Conservation (phyloP, 163 green algal species). For the Chlorella variabilis region DNA sequence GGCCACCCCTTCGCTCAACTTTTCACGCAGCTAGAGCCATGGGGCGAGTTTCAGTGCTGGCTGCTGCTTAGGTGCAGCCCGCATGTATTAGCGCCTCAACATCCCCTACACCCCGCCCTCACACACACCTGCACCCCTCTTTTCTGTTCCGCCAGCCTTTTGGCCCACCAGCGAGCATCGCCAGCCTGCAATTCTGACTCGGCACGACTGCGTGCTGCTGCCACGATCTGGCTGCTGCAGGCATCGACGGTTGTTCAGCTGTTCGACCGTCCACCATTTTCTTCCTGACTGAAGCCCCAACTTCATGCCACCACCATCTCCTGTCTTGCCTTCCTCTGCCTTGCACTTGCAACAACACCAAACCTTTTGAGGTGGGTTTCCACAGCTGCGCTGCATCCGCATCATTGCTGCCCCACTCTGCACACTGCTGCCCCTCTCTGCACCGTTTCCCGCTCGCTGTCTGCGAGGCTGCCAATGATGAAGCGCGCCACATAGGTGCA, state of each 20-base stretch:
- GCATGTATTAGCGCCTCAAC: conserved; percentile 51
- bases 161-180: no score
- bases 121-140: no score
- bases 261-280: not conserved
- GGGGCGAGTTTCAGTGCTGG: conserved; percentile 49
- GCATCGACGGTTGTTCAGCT: no score
- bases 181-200: no score
- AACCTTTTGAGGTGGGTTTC: not conserved
- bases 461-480: conserved; percentile 24
- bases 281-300: not conserved
- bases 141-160: no score
- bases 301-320: not conserved
- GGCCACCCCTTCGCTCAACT: conserved; percentile 49
- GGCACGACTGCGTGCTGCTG: not conserved
- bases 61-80: conserved; percentile 38
- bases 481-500: conserved; percentile 9
- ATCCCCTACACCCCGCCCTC: conserved; percentile 4
- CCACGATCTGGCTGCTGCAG: not conserved
- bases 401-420: no score
- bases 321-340: not conserved
- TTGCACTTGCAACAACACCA: not conserved
- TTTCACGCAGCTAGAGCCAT: conserved; percentile 51
- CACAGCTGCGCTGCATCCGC: conserved; percentile 38
- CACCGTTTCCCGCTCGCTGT: not conserved
- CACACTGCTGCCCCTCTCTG: no score